Conservation (phyloP, 192 early-diverging fungal species). For the Podila epicladia region DNA sequence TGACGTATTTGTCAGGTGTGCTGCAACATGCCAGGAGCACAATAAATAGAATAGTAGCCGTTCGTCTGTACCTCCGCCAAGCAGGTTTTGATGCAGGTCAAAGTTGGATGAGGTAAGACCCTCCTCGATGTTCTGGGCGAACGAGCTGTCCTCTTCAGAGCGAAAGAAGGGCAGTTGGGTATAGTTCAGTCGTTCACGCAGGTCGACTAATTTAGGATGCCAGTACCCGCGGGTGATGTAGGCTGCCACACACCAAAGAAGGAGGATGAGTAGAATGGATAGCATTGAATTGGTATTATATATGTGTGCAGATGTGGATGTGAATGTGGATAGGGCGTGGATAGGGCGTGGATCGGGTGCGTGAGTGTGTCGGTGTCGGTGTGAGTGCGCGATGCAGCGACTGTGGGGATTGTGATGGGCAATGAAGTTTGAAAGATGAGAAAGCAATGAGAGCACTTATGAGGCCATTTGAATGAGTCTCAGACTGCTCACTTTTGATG, state of each 20-base stretch:
- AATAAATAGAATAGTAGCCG: too few relatives aligned
- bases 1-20: neutral
- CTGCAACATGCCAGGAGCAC: neutral
- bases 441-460: too few relatives aligned
- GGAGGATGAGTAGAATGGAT: slow-evolving; percentile 23
- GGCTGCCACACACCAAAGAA: slow-evolving; percentile 19
- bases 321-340: neutral
- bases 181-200: slow-evolving; percentile 53
- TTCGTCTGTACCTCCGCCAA: slow-evolving; percentile 46
- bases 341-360: neutral
- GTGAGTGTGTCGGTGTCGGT: neutral
- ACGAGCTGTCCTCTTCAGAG: slow-evolving; percentile 52
- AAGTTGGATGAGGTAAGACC: slow-evolving; percentile 65
- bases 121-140: slow-evolving; percentile 65
- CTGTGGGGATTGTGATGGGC: neutral
- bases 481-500: too few relatives aligned
- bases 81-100: slow-evolving; percentile 61
- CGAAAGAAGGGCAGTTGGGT: slow-evolving; percentile 59
- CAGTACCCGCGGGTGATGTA: slow-evolving; percentile 32
- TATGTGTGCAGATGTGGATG: neutral
- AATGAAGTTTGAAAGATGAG: neutral
- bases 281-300: slow-evolving; percentile 3
- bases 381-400: neutral
- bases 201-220: slow-evolving; percentile 28
- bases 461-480: too few relatives aligned